These are phyloP conservation scores for Pseudogymnoascus sp. DNA, from an alignment of 2,329 filamentous ascomycete species.

Conservation along the genomic window DNA sequence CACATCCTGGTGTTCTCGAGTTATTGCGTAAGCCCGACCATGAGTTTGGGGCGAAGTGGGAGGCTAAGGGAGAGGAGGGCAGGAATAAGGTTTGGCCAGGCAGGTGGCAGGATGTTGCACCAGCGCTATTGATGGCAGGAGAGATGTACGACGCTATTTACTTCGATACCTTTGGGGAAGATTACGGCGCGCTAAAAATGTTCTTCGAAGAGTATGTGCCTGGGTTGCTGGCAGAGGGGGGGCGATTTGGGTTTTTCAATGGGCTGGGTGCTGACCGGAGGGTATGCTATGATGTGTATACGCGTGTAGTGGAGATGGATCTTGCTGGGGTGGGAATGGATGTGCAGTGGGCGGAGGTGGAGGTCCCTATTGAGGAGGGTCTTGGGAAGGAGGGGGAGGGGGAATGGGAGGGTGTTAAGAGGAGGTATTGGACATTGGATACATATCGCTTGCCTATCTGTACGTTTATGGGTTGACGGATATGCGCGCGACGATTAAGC, in stretches of 20 bases:
- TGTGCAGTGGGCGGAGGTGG: constrained; percentile 73
- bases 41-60: constrained; percentile 49
- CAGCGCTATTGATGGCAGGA: constrained; percentile 57
- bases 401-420: constrained; percentile 82
- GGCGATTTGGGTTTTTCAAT: constrained; percentile 82
- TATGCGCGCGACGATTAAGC: not conserved
- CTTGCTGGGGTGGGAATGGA: constrained; percentile 83
- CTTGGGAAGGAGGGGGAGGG: constrained; percentile 59
- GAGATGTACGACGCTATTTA: constrained; percentile 81
- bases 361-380: constrained; percentile 56
- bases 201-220: constrained; percentile 89
- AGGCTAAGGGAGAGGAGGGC: constrained; percentile 44
- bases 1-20: constrained; percentile 67
- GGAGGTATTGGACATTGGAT: constrained; percentile 83
- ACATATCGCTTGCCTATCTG: constrained; percentile 68
- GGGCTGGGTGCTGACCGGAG: constrained; percentile 85
- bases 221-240: constrained; percentile 60
- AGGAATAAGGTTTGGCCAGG: constrained; percentile 67
- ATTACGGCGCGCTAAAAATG: constrained; percentile 72
- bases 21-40: constrained; percentile 39
- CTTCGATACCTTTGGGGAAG: constrained; percentile 96
- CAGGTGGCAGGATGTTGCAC: constrained; percentile 74
- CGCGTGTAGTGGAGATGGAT: constrained; percentile 85
- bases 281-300: constrained; percentile 95
- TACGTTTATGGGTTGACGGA: constrained; percentile 48